Evolutionary conservation across 1,284 basidiomycete species (phyloP).

Genomic region (Ceratobasidium sp.): DNA sequence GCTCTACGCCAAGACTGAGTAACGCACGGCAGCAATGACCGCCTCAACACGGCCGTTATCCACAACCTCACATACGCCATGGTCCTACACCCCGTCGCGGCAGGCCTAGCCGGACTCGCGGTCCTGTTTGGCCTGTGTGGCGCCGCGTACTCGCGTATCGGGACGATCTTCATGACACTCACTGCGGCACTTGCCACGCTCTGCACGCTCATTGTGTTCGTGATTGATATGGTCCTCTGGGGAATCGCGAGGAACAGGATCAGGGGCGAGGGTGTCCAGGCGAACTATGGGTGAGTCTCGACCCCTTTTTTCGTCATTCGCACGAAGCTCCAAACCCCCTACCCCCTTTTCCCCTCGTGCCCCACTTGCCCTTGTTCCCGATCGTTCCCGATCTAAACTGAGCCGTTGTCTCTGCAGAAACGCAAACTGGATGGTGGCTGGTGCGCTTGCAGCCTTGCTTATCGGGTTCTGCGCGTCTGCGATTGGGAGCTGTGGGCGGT

Average conservation of each 20-base stretch:
- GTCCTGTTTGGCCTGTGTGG: slow-evolving; percentile 78
- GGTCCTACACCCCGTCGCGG: slow-evolving; percentile 82
- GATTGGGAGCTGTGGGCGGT: slow-evolving; percentile 75
- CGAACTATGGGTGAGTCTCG: slow-evolving; percentile 63
- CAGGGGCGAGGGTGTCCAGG: slow-evolving; percentile 61
- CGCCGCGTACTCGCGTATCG: slow-evolving; percentile 68
- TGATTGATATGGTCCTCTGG: slow-evolving; percentile 84
- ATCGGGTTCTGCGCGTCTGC: slow-evolving; percentile 72
- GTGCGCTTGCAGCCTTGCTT: slow-evolving; percentile 71
- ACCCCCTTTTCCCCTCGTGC: not conserved
- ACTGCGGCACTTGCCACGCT: slow-evolving; percentile 70
- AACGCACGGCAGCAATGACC: slow-evolving; percentile 51
- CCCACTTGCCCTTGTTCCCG: not conserved
- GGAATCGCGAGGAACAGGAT: slow-evolving; percentile 72
- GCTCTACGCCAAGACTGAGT: slow-evolving; percentile 21
- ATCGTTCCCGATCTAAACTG: slow-evolving; percentile 8
- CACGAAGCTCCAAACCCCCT: slow-evolving; percentile 4
- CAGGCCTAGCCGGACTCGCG: slow-evolving; percentile 75
- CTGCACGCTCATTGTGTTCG: slow-evolving; percentile 71
- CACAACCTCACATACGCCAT: slow-evolving; percentile 76
- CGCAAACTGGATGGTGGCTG: slow-evolving; percentile 81
- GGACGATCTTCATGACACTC: slow-evolving; percentile 80
- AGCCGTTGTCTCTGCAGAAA: slow-evolving; percentile 54
- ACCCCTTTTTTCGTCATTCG: not conserved
- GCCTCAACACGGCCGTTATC: slow-evolving; percentile 64